Base-by-base conservation (phyloP, 192 early-diverging fungal genomes). In the Entrophospora sp. region DNA sequence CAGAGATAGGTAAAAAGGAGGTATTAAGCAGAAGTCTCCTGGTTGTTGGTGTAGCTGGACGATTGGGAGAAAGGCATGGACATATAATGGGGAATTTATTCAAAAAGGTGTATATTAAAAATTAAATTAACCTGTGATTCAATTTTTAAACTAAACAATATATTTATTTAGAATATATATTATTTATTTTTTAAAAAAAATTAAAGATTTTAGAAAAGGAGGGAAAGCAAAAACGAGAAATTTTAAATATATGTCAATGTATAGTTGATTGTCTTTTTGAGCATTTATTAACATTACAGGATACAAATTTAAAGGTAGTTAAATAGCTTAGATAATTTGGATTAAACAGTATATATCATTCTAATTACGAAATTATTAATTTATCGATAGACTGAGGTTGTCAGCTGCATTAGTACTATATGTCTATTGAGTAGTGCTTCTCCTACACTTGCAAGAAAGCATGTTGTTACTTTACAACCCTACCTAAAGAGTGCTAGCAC, bases 241-340 rank as follows among this genome's bases (percentile, higher is more conserved):
- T 87, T 16, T 37, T 81, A 55, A 71, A 75, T 35, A 78, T 89
- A 14, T 80, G 83, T 22, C 77, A 79, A 28, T 82, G 78, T 58
- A 76, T 91, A 34, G 85, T 91, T 9, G 89, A 93, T 59, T 85
- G 87, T 37, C 74, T 92, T 0, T 79, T 90, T 70, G 91, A 93
- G 30, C 78, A 79, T 45, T 71, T 91, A 34, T 72, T 91, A 37
- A 71, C 69, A 13, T 73, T 85, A 1, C 88, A 93, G 28, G 88
- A 91, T 57, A 59, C 68, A 3, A 62, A 63, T 14, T 68, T 66
- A 44, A 69, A 63, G 16, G 59, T 66, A 30, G 9, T 52, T 42
- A 42, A 30, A 30, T 1, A 16, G 6, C n/a, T n/a, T n/a, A n/a
- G n/a, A n/a, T n/a, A n/a, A n/a, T n/a, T n/a, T n/a, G n/a, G n/a